A percentile compares a stretch with the other conserved stretches of the same genome.
phyloP scores from a whole-genome alignment of 331 rosid species.

The Prunus yedoensis region DNA sequence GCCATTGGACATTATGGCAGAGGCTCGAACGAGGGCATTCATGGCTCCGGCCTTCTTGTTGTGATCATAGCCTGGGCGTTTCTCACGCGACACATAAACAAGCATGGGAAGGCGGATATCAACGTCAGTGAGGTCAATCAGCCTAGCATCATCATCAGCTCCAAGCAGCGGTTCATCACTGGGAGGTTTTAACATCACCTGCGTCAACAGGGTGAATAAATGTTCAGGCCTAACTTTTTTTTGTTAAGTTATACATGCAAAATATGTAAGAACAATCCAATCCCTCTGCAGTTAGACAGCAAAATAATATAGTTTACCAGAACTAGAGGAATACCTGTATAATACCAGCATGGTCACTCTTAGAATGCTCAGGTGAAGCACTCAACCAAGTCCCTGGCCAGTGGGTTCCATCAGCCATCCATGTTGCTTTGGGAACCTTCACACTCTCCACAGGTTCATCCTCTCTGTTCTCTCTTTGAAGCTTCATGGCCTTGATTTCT shows the following conservation, averaged over 20 bases:
- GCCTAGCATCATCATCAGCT: slow-evolving; percentile 44
- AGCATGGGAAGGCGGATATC: slow-evolving; percentile 87
- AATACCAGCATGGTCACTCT: slow-evolving; percentile 83
- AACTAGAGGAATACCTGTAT: slow-evolving; percentile 56
- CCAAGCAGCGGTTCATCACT: slow-evolving; percentile 65
- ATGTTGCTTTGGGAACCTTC: slow-evolving; percentile 67
- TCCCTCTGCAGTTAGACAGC: not conserved
- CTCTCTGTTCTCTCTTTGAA: slow-evolving; percentile 53
- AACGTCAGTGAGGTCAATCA: slow-evolving; percentile 56
- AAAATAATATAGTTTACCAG: not conserved
- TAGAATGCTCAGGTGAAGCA: slow-evolving; percentile 56
- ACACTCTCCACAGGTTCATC: slow-evolving; percentile 56
- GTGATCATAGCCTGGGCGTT: slow-evolving; percentile 83
- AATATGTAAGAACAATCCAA: slow-evolving; percentile 36
- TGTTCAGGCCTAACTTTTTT: slow-evolving; percentile 37
- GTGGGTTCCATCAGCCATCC: slow-evolving; percentile 82
- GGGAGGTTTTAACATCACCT: slow-evolving; percentile 82
- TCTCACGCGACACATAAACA: slow-evolving; percentile 78
- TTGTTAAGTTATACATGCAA: slow-evolving; percentile 29
- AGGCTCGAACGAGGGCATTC: slow-evolving; percentile 80
- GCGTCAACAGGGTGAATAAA: slow-evolving; percentile 34
- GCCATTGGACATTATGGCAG: slow-evolving; percentile 81
- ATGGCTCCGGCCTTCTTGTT: slow-evolving; percentile 87
- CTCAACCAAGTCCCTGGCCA: slow-evolving; percentile 88
- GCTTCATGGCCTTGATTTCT: slow-evolving; percentile 68